Base-by-base conservation (phyloP, 495 filamentous ascomycete species). In the Penicillium crystallinum region DNA sequence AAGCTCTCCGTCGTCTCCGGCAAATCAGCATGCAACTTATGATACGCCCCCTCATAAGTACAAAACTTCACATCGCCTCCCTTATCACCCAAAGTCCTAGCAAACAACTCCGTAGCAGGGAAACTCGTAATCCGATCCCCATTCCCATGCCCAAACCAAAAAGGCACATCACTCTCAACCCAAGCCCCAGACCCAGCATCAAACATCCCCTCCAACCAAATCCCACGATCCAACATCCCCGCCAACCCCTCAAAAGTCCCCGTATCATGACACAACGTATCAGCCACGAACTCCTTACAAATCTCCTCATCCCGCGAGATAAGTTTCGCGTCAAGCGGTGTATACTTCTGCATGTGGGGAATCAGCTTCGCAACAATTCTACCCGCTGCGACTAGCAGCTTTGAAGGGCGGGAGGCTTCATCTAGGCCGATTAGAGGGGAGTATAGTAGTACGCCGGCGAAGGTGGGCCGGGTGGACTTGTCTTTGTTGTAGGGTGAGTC, bases 241-340 rank as follows among this genome's bases (percentile, higher is more conserved):
- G 83, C 74, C 25, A 95, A 59, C 1, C 85, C 87, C 63, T 88
- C 83, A 17, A 95, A 68, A 34, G 90, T 95, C 11, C 90, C 91
- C 1, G 79, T 88, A 61, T 89, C 75, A 68, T 95, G 89, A 63
- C 81, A 78, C 49, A 96, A 71, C 59, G 69, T 56, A 65, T 96
- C 89, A 18, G 75, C 77, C 18, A 58, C 12, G 39, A 51, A 55
- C 31, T 55, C 48, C 27, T 38, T 37, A 36, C 34, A 36, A 0
- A 53, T 36, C 1, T 88, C 72, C 34, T 75, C 68, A 66, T 95
- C 86, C 7, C 88, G 78, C 23, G 76, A 81, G 43, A 95, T 54
- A 49, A 79, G 69, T 48, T 71, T 70, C 3, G 78, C 57, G 37
- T 83, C 76, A 19, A 96, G 69, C 38, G 73, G 69, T 17, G 82